Evolutionary conservation across 768 basidiomycete species (phyloP), one percentile per base, ranked within the genome.

Genomic region (Rhizopogon rudus): DNA sequence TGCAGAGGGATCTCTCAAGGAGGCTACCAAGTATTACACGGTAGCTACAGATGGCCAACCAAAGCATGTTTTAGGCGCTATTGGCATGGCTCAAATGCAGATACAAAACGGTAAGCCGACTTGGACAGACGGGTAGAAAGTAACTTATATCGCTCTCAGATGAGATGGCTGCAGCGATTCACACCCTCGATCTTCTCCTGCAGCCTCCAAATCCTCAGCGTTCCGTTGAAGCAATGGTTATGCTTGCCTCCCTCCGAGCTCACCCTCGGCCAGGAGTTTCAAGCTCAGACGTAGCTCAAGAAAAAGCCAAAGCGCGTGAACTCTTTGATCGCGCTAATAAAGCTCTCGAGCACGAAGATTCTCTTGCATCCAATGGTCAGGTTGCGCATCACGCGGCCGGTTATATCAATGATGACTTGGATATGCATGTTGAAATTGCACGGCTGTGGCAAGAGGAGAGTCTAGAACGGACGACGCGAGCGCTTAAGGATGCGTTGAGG

Each of bases 341-440:
- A 63, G 74, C 79, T n/a, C 74, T 91, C 48, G 82, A 86, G 40
- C 69, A 77, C 0, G 88, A 88, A n/a, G 81, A 84, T 31, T 62
- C 71, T 4, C 76, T 81, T 9, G 55, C 71, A 13, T 76, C 76
- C 54, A 67, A 76, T 43, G 63, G 61, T 9, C 60, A 64, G 6
- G 16, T 48, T 2, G 29, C 62, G 2, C 73, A 63, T 53, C 75
- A 74, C 58, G 57, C 74, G 3, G 74, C 84, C 5, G 77, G 81
- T 20, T 79, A 75, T 20, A 78, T 93, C 48, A 76, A 76, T 0
- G 83, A 89, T 13, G 96, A 99, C 63, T 74, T 88, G 51, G 90
- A 96, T 57, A 83, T 98, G 80, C 88, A 92, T 60, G 73, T 86
- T n/a, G 95, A 98, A 67, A 85, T 98, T 57, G 93, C 93, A 10